A percentile compares a stretch with the other conserved stretches of the same genome.
These are phyloP conservation scores for Mortierella sp. DNA, from an alignment of 371 early-diverging fungal genomes.

Conservation along the genomic window DNA sequence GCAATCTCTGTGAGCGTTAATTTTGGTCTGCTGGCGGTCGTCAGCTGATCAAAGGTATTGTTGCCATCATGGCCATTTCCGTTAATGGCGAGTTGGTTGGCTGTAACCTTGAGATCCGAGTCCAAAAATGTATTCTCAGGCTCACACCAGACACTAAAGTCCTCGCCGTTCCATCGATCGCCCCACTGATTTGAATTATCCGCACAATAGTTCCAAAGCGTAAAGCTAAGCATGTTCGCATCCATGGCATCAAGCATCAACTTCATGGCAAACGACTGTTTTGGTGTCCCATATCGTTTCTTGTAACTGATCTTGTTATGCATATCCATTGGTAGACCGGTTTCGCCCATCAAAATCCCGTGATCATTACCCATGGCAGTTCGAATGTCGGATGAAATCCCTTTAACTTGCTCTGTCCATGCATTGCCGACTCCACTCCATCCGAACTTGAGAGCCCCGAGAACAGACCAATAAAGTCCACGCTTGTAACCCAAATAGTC, in stretches of 20 bases:
- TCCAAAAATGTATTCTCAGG: constrained; percentile 25
- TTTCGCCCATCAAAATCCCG: constrained; percentile 72
- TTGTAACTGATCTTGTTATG: constrained; percentile 56
- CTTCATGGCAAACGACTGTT: constrained; percentile 44
- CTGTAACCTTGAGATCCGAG: constrained; percentile 3
- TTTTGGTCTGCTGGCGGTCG: background rate
- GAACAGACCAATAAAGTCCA: constrained; percentile 51
- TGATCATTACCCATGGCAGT: constrained; percentile 54
- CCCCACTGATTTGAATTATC: constrained; percentile 81
- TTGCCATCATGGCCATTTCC: background rate
- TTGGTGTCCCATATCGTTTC: constrained; percentile 41
- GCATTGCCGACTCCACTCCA: constrained; percentile 31
- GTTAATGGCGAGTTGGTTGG: background rate
- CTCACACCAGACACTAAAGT: constrained; percentile 68
- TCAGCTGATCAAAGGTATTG: background rate
- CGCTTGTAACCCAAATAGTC: constrained; percentile 80
- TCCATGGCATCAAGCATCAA: constrained; percentile 68
- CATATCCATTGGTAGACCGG: constrained; percentile 83
- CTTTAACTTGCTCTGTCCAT: constrained; percentile 70
- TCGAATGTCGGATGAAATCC: constrained; percentile 66
- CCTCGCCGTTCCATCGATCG: constrained; percentile 93
- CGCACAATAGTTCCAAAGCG: constrained; percentile 88
- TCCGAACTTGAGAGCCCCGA: constrained; percentile 39
- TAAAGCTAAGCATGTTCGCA: constrained; percentile 60
- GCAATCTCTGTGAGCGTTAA: constrained; percentile 24